Evolutionary conservation across 768 basidiomycete species (phyloP).

Genomic region (Pholiota conissans): DNA sequence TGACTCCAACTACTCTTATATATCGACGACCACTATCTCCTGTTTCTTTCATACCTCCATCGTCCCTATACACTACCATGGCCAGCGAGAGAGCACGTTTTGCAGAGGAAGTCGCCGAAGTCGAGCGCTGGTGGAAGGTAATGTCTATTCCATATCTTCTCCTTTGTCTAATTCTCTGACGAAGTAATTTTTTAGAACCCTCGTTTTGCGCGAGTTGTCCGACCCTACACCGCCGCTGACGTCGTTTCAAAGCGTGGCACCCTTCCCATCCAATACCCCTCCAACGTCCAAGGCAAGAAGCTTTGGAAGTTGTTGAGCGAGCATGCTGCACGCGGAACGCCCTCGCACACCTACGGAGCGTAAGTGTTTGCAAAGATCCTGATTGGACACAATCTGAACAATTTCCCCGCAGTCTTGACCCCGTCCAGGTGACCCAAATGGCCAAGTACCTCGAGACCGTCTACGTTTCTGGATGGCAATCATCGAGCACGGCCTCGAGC

Average conservation of each 20-base stretch:
- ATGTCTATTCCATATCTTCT: slow-evolving; percentile 13
- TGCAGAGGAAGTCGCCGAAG: slow-evolving; percentile 76
- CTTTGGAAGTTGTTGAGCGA: slow-evolving; percentile 73
- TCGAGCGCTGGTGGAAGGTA: slow-evolving; percentile 95
- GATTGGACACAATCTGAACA: slow-evolving; percentile 1
- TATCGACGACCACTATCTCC: slow-evolving; percentile 21
- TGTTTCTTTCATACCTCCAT: slow-evolving; percentile 15
- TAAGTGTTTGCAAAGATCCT: slow-evolving; percentile 47
- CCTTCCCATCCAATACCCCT: slow-evolving; percentile 82
- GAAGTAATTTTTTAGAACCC: slow-evolving; percentile 58
- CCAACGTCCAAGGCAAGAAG: slow-evolving; percentile 84
- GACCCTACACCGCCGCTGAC: slow-evolving; percentile 91
- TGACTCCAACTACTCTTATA: slow-evolving; percentile 23
- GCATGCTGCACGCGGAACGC: slow-evolving; percentile 75
- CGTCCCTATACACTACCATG: slow-evolving; percentile 39
- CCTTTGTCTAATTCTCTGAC: slow-evolving; percentile 7
- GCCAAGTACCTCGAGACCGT: slow-evolving; percentile 98
- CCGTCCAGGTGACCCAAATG: slow-evolving; percentile 99
- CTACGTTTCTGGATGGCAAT: slow-evolving; percentile 97
- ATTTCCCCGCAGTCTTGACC: slow-evolving; percentile 75
- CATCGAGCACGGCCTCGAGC: slow-evolving; percentile 89
- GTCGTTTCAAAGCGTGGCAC: slow-evolving; percentile 95
- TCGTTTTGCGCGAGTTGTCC: slow-evolving; percentile 82
- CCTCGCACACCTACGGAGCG: slow-evolving; percentile 98
- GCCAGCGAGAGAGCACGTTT: slow-evolving; percentile 69